A percentile compares a stretch with the other conserved stretches of the same genome.
Conservation (phyloP, 2,329 filamentous ascomycete genomes). For the Sarocladium kiliense region DNA sequence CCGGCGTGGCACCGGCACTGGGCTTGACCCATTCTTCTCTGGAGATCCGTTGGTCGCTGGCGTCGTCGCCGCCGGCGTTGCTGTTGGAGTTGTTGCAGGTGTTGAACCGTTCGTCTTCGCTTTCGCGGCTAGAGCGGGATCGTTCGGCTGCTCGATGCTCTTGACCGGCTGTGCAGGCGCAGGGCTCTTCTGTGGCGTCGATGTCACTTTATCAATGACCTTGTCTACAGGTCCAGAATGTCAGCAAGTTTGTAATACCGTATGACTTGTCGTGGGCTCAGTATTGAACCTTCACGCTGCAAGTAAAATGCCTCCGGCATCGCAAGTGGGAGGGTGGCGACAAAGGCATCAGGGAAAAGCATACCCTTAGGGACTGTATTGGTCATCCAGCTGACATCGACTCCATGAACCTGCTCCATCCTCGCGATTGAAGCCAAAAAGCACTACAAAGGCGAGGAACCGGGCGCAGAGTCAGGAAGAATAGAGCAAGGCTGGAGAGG, state of each 20-base stretch:
- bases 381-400: slow-evolving; percentile 86
- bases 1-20: slow-evolving; percentile 16
- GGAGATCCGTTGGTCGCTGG: slow-evolving; percentile 13
- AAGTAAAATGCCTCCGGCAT: not conserved
- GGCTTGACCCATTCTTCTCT: slow-evolving; percentile 17
- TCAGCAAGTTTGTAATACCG: not conserved
- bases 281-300: not conserved
- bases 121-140: not conserved
- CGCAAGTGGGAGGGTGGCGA: slow-evolving; percentile 2
- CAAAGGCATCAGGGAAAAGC: slow-evolving; percentile 22
- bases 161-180: slow-evolving; percentile 23
- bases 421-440: not conserved
- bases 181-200: slow-evolving; percentile 10
- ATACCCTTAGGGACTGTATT: slow-evolving; percentile 79
- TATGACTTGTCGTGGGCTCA: no score
- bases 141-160: not conserved
- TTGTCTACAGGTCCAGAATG: slow-evolving; percentile 20
- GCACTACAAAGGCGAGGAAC: not conserved
- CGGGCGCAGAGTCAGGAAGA: not conserved
- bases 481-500: not conserved
- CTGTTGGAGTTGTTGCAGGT: not conserved
- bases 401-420: slow-evolving; percentile 77
- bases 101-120: not conserved
- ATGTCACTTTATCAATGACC: slow-evolving; percentile 17
- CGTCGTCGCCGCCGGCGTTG: not conserved